A percentile compares a stretch with the other conserved stretches of the same genome.
phyloP scores from a whole-genome alignment of 2,329 filamentous ascomycete species.

The Pseudocercospora macadamiae region DNA sequence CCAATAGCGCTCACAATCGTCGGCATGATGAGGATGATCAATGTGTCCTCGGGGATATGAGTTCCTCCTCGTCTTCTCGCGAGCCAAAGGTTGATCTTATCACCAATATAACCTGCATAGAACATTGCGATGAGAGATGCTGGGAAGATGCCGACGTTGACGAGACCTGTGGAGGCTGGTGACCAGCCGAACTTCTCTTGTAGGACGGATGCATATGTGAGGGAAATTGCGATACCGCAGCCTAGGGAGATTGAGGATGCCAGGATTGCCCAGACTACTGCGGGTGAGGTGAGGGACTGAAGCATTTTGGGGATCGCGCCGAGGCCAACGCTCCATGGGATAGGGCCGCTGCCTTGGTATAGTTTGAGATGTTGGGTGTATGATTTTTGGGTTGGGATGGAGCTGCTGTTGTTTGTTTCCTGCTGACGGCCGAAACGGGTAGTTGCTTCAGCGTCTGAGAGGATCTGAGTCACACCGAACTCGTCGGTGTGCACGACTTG shows the following conservation, averaged over 20 bases:
- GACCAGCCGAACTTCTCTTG: constrained; percentile 39
- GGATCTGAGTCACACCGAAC: constrained; percentile 43
- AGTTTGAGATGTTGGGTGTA: constrained; percentile 1
- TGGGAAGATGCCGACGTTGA: constrained; percentile 32
- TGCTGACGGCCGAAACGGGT: too few relatives aligned
- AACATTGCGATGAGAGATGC: constrained; percentile 31
- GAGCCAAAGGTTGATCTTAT: constrained; percentile 34
- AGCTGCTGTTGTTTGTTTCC: too few relatives aligned
- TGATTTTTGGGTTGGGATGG: neutral
- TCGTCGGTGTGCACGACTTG: constrained; percentile 44
- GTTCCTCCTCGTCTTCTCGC: constrained; percentile 40
- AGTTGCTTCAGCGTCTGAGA: constrained; percentile 37
- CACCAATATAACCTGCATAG: constrained; percentile 31
- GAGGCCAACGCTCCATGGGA: neutral
- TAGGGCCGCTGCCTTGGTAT: neutral
- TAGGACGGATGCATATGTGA: constrained; percentile 45
- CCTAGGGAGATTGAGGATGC: constrained; percentile 44
- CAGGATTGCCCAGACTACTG: constrained; percentile 44
- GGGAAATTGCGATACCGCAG: constrained; percentile 42
- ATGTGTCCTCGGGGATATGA: constrained; percentile 41
- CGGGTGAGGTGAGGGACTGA: constrained; percentile 41
- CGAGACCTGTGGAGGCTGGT: constrained; percentile 27
- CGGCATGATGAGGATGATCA: constrained; percentile 39
- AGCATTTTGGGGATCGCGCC: constrained; percentile 38
- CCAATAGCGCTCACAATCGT: constrained; percentile 37